Percentiles rank a stretch among this genome's conserved stretches.
These are phyloP conservation scores for Acacia concinna DNA, from an alignment of 331 rosid genomes.

Conservation along the genomic window DNA sequence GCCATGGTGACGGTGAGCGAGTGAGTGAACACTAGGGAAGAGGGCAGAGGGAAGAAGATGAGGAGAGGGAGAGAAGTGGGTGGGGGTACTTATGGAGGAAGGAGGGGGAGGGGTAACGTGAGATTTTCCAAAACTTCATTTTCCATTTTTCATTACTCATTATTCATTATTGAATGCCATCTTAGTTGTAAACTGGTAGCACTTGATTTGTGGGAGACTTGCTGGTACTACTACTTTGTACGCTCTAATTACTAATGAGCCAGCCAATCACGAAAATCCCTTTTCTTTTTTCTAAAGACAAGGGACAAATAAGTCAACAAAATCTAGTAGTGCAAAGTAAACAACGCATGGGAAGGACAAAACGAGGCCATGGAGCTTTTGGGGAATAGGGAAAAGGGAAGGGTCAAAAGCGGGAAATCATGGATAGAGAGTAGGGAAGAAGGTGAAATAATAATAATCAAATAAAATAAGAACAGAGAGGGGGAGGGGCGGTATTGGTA, in stretches of 20 bases:
- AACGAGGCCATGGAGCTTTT: conserved; percentile 17
- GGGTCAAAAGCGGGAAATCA: conserved; percentile 24
- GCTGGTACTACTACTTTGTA: background rate
- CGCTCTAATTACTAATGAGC: background rate
- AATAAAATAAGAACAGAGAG: background rate
- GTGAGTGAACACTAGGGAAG: background rate
- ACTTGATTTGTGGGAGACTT: background rate
- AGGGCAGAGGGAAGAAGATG: conserved; percentile 21
- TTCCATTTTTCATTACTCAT: no score
- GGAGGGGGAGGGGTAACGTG: conserved; percentile 28
- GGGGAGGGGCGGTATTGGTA: background rate
- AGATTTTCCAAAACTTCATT: conserved; percentile 32
- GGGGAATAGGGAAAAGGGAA: conserved; percentile 27
- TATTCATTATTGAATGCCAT: conserved; percentile 24
- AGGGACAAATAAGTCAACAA: conserved; percentile 23
- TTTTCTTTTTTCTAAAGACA: background rate
- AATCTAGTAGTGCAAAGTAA: background rate
- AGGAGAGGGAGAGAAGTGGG: conserved; percentile 4
- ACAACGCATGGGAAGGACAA: background rate
- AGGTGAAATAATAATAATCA: background rate
- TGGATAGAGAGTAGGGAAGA: background rate
- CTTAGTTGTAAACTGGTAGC: background rate
- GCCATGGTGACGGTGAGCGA: conserved; percentile 1
- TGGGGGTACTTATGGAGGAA: conserved; percentile 49
- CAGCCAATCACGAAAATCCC: background rate